Evolutionary conservation across 495 filamentous ascomycete species (phyloP), one percentile per base, ranked within the genome.

Genomic region (Podospora bellae-mahoneyi): DNA sequence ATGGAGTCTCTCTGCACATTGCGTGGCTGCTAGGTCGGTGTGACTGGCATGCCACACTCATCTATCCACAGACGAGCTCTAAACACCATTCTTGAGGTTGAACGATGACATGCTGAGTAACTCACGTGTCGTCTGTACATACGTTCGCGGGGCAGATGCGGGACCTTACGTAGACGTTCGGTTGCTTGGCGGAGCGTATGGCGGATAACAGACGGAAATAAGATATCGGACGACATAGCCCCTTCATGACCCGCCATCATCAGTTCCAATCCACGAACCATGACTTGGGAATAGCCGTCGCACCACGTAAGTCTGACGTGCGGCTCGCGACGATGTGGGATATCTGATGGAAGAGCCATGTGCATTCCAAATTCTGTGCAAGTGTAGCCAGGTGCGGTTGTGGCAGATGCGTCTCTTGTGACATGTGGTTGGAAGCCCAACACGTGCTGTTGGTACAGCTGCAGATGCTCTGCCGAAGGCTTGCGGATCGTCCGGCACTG

Each of bases 221-320:
- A 23, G 23, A 32, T 16, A 63, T 64, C 66, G 56, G 62, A 57
- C 53, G 9, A 57, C 67, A 69, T 62, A 69, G 67, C 67, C 67
- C 55, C 10, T 58, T 58, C 16, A 16, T 34, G 57, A 19, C 58
- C 54, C 54, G 30, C 64, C 55, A 18, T 64, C 18, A 19, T 68
- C 27, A 9, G 44, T 6, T 28, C 60, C 60, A 53, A 60, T 54
- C 6, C 20, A 30, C 30, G 39, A 16, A 15, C 7, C 54, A n/a
- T 27, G 3, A 55, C 26, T 6, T 56, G 67, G 23, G 26, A 13
- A 27, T 18, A 15, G 4, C 63, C 15, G 67, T 27, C 27, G 20
- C 30, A 48, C 39, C 39, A 30, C 53, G 68, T 69, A 27, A 66
- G 64, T 66, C 44, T 69, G 68, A 66, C 58, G 63, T 63, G 56